Conservation (phyloP, 306 rosid genomes). For the Cucurbita argyrosperma region DNA sequence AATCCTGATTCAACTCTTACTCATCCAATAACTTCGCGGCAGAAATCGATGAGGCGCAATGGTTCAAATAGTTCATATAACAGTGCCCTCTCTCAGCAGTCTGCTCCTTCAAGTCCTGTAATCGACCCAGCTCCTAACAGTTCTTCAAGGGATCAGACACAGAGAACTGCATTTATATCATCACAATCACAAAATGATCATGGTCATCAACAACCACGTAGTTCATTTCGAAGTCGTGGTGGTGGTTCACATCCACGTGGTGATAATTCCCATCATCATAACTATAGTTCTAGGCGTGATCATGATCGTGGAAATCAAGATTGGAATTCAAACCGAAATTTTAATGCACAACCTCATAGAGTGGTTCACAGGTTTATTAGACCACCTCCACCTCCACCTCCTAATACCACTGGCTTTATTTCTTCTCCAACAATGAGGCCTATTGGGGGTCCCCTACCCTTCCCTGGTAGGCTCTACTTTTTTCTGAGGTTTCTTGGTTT, state of each 20-base stretch:
- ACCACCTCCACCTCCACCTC: constrained; percentile 45
- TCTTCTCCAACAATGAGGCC: constrained; percentile 30
- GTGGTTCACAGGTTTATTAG: constrained; percentile 34
- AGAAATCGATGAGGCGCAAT: constrained; percentile 30
- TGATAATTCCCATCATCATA: constrained; percentile 55
- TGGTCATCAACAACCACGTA: constrained; percentile 45
- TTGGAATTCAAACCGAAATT: constrained; percentile 49
- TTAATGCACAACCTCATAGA: constrained; percentile 34
- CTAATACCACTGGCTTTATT: constrained; percentile 32
- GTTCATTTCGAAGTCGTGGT: constrained; percentile 41
- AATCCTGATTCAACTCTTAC: constrained; percentile 15
- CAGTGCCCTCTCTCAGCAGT: constrained; percentile 35
- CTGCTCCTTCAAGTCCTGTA: constrained; percentile 19
- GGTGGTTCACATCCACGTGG: constrained; percentile 56
- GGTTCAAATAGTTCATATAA: constrained; percentile 30
- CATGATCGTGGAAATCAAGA: constrained; percentile 70
- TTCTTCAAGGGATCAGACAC: constrained; percentile 41
- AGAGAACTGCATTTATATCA: constrained; percentile 27
- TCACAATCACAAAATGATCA: constrained; percentile 31
- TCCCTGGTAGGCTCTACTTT: constrained; percentile 38
- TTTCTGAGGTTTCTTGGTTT: not conserved
- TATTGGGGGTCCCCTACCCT: constrained; percentile 41
- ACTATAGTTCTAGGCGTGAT: constrained; percentile 49
- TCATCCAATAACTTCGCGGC: constrained; percentile 28
- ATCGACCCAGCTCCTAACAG: constrained; percentile 27